Conservation (phyloP, 2,329 filamentous ascomycete genomes). For the Ilyonectria sp. region DNA sequence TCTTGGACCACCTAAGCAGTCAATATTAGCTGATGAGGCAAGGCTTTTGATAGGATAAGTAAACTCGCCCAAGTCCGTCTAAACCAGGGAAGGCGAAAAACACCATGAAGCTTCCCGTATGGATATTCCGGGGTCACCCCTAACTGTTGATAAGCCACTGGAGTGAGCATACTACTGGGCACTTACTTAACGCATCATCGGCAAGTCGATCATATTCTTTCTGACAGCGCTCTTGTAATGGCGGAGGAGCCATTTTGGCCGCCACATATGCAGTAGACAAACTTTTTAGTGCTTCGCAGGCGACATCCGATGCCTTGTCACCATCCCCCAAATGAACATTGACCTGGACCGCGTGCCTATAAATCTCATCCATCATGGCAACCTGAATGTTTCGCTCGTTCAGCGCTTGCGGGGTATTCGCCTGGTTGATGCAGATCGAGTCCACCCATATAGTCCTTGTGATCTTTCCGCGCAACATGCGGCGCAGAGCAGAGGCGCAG, state of each 20-base stretch:
- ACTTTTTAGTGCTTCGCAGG: neutral
- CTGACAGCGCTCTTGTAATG: neutral
- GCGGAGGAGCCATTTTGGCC: neutral
- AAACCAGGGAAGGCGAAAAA: neutral
- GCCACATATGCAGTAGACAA: neutral
- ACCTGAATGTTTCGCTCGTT: neutral
- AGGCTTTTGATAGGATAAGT: neutral
- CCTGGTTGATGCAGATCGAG: conserved; percentile 1
- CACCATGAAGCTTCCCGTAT: neutral
- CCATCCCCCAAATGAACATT: neutral
- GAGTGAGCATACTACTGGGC: neutral
- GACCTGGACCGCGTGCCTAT: neutral
- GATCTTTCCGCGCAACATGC: neutral
- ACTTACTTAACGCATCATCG: neutral
- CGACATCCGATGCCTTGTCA: neutral
- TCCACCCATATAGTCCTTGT: neutral
- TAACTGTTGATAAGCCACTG: neutral
- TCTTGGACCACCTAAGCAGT: neutral
- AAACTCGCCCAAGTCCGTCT: neutral
- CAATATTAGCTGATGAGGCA: neutral
- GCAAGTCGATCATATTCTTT: neutral
- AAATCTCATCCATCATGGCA: conserved; percentile 1
- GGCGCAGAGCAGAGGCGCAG: conserved; percentile 2
- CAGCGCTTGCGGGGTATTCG: neutral
- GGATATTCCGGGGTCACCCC: neutral